Base-by-base conservation (phyloP, 179 eudicot genomes). In the Vitellaria paradoxa region DNA sequence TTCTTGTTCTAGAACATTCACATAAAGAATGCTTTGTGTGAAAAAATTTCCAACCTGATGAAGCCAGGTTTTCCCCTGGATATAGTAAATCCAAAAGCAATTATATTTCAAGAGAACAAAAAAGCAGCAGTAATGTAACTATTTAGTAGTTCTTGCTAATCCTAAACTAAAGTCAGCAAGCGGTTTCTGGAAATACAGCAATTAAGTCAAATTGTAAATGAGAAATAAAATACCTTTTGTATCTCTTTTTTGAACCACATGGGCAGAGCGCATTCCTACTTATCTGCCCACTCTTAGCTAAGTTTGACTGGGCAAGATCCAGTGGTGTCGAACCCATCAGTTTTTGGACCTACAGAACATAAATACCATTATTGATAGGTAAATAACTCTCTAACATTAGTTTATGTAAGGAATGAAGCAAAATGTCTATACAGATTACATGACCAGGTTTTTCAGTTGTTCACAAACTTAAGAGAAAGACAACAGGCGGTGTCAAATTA, bases 201-300 rank as follows among this genome's bases (percentile, higher is more conserved):
- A 24, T 30, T 37, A 9, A 45, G 53, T 42, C 21, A 74, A 62
- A 8, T 1, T 40, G 53, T 37, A 26, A 30, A 49, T 17, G 64
- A 75, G 42, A 46, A 63, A 67, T 63, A 55, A 75, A 65, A 61
- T 86, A 94, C 97, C 91, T 82, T 79, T 94, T 94, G 80, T 92
- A 94, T 89, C 92, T 74, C 85, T 94, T 94, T 72, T 92, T 92
- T 76, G 97, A 94, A 63, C 97, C 97, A 74, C 98, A 92, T 4
- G 97, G 96, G 60, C 98, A 94, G 61, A 86, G 80, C 6, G 96
- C 92, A 79, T 94, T 94, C 80, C 96, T 83, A 82, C 98, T 92
- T 85, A 92, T 94, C 86, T 85, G 90, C 79, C 98, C 98, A 77
- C 91, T 94, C 87, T 89, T 87, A 42, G 96, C 98, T 96, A 94